Percentiles rank a stretch among this genome's conserved stretches.
Evolutionary conservation across 148 eudicot genomes (phyloP).

Genomic region (Rhododendron ferrugineum): DNA sequence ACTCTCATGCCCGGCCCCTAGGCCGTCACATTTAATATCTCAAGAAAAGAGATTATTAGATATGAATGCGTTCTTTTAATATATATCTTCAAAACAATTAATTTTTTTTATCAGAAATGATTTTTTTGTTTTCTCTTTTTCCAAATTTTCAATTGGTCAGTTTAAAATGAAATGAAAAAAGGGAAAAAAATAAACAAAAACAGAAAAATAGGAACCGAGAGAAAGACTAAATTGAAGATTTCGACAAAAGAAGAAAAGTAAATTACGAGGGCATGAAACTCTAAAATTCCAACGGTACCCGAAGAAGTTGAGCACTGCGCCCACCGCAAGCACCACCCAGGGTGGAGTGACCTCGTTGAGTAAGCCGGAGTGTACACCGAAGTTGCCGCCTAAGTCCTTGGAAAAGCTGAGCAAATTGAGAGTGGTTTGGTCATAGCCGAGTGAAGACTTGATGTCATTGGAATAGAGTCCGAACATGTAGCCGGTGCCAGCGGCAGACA

Average conservation of each 20-base stretch:
- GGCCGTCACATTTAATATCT: no score
- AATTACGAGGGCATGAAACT: not conserved
- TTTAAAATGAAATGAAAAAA: not conserved
- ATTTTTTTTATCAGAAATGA: no score
- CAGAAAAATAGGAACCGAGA: no score
- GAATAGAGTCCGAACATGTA: constrained; percentile 35
- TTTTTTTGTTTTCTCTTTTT: no score
- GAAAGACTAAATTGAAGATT: not conserved
- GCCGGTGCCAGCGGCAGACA: constrained; percentile 34
- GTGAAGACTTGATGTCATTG: constrained; percentile 15
- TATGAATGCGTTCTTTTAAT: no score
- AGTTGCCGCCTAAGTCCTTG: constrained; percentile 30
- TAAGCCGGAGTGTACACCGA: constrained; percentile 37
- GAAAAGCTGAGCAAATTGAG: constrained; percentile 29
- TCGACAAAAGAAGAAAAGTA: not conserved
- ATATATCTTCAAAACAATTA: no score
- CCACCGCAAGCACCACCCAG: constrained; percentile 35
- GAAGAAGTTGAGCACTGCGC: constrained; percentile 35
- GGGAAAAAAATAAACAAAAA: no score
- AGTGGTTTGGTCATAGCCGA: constrained; percentile 35
- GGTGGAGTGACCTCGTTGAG: constrained; percentile 45
- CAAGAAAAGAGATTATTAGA: no score
- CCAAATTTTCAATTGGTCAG: not conserved
- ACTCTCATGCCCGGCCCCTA: no score
- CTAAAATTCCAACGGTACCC: constrained; percentile 8